Percentiles rank a stretch among this genome's conserved stretches.
Conservation (phyloP, 768 basidiomycete species). For the Pholiota molesta region DNA sequence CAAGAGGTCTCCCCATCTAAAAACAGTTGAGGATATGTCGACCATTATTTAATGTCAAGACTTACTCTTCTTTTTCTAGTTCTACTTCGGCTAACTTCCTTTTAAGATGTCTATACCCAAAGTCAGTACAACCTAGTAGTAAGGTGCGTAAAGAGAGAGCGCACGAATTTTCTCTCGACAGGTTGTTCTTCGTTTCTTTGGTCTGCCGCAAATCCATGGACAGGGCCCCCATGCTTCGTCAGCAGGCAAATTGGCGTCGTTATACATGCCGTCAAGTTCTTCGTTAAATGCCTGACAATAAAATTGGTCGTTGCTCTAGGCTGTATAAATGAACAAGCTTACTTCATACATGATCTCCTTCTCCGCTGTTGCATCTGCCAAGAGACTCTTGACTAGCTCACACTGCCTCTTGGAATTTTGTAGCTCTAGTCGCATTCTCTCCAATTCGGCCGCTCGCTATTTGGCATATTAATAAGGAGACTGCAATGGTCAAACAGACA, state of each 20-base stretch:
- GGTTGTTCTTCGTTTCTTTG: slow-evolving; percentile 75
- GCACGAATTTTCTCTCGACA: slow-evolving; percentile 81
- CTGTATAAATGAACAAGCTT: slow-evolving; percentile 1
- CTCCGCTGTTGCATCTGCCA: slow-evolving; percentile 79
- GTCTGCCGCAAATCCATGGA: slow-evolving; percentile 70
- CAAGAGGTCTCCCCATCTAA: slow-evolving; percentile 71
- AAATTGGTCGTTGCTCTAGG: neutral
- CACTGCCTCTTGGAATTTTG: slow-evolving; percentile 73
- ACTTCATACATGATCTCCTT: slow-evolving; percentile 96
- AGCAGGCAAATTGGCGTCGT: slow-evolving; percentile 79
- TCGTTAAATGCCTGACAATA: slow-evolving; percentile 83
- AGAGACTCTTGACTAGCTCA: slow-evolving; percentile 76
- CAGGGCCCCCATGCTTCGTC: slow-evolving; percentile 85
- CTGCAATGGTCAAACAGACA: neutral
- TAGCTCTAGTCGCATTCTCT: slow-evolving; percentile 64
- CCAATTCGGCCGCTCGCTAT: slow-evolving; percentile 66
- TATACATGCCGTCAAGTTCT: slow-evolving; percentile 90
- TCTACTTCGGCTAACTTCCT: slow-evolving; percentile 71
- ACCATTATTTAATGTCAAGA: slow-evolving; percentile 1
- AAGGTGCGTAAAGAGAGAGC: slow-evolving; percentile 31
- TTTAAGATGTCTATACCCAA: slow-evolving; percentile 59
- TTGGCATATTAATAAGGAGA: neutral
- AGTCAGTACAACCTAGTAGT: slow-evolving; percentile 9
- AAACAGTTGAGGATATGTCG: slow-evolving; percentile 3
- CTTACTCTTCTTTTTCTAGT: slow-evolving; percentile 81